Conservation (phyloP, 169 alveolate genomes). For the Miamiensis avidus region DNA sequence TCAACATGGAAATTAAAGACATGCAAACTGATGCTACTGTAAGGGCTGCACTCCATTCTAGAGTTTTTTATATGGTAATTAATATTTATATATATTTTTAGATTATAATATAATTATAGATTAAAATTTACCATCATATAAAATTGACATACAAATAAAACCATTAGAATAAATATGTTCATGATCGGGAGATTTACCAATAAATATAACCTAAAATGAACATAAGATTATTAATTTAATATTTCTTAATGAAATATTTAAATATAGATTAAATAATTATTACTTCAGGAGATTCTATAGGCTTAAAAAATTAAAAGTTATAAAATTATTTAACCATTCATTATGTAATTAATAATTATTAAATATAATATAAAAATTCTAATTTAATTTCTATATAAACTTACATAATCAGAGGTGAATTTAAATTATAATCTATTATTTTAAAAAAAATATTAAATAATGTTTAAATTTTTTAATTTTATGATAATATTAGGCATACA, state of each 20-base stretch:
- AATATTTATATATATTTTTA: background rate
- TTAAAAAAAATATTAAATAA: background rate
- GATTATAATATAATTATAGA: background rate
- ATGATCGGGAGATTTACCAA: slow-evolving; percentile 91
- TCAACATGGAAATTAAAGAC: slow-evolving; percentile 80
- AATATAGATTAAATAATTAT: background rate
- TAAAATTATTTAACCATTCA: too few relatives aligned
- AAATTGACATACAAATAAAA: slow-evolving; percentile 89
- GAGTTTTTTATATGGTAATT: background rate
- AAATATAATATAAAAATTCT: slow-evolving; percentile 17
- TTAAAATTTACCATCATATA: slow-evolving; percentile 70
- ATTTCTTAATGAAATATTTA: too few relatives aligned
- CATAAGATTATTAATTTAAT: background rate
- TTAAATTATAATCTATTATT: slow-evolving; percentile 67
- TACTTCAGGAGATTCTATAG: slow-evolving; percentile 93
- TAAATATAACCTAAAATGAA: slow-evolving; percentile 58
- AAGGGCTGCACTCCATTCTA: slow-evolving; percentile 85
- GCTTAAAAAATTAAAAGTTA: slow-evolving; percentile 38
- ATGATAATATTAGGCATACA: too few relatives aligned
- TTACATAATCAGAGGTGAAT: slow-evolving; percentile 71
- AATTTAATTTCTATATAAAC: slow-evolving; percentile 7
- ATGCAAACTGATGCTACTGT: slow-evolving; percentile 76
- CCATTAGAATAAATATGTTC: slow-evolving; percentile 96
- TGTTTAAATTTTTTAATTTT: background rate
- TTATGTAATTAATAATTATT: too few relatives aligned